These are phyloP conservation scores for Neurospora sp. DNA, from an alignment of 495 filamentous ascomycete species.

Conservation along the genomic window DNA sequence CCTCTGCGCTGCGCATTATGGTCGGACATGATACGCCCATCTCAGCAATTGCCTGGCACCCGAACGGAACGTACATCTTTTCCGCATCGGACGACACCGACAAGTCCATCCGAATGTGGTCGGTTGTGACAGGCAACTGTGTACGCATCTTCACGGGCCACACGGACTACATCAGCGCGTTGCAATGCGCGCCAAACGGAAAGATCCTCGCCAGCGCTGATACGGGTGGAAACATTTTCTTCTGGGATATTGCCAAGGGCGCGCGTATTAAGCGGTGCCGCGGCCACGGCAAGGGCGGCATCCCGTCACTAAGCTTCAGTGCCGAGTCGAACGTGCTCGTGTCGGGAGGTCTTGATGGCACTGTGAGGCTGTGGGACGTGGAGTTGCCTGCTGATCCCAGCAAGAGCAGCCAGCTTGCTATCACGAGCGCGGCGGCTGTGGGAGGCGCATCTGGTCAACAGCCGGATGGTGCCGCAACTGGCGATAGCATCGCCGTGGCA, in stretches of 20 bases:
- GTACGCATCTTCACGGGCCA: constrained; percentile 92
- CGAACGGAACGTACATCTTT: constrained; percentile 85
- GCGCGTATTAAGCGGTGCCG: constrained; percentile 81
- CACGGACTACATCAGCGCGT: constrained; percentile 65
- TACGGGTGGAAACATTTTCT: constrained; percentile 69
- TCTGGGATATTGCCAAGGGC: constrained; percentile 85
- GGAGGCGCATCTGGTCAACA: constrained; percentile 44
- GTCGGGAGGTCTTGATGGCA: constrained; percentile 84
- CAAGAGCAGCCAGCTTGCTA: constrained; percentile 22
- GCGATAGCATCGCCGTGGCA: constrained; percentile 40
- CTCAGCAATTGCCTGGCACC: constrained; percentile 78
- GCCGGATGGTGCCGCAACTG: constrained; percentile 40
- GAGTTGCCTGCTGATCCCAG: constrained; percentile 45
- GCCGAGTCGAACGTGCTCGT: constrained; percentile 80
- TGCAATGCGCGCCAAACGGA: constrained; percentile 78
- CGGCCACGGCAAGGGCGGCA: constrained; percentile 86
- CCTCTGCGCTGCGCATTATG: constrained; percentile 78
- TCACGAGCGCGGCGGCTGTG: neutral
- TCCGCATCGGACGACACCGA: constrained; percentile 71
- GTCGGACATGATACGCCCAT: constrained; percentile 86
- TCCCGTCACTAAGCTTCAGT: constrained; percentile 85
- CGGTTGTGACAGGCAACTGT: constrained; percentile 69
- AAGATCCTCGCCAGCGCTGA: constrained; percentile 84
- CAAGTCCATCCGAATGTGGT: constrained; percentile 94
- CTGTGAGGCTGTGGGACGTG: constrained; percentile 91